Evolutionary conservation across 345 rosid genomes (phyloP), one percentile per base, ranked within the genome.

Genomic region (Cardamine chenopodiifolia): DNA sequence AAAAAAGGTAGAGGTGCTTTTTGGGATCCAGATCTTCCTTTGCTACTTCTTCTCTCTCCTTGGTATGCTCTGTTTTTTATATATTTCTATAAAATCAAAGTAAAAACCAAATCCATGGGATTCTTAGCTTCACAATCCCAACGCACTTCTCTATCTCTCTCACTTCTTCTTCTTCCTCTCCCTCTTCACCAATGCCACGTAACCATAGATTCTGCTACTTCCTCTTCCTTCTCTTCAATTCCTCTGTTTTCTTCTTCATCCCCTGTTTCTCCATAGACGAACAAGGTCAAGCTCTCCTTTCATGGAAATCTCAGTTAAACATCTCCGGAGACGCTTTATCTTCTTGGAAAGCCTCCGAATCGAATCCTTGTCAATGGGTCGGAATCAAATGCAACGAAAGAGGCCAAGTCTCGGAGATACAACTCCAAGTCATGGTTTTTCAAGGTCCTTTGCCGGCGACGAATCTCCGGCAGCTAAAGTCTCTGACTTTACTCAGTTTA

Each of bases 231-330:
- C 55, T 87, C 8, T 81, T 78, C 12, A 66, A 31, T 80, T 78
- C 76, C 71, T 75, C 79, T 75, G 68, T 60, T 68, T 76, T 84
- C 78, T 66, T 85, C 52, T 76, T 85, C 71, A 80, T 31, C 79
- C 50, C 77, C 72, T 82, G 89, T 84, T 72, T 72, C 71, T 86
- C 95, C 71, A 54, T 91, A 48, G 88, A 91, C 73, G 86, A 83
- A 35, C 87, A 93, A 47, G 88, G 89, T 45, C 86, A 82, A 75
- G 88, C 87, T 80, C 93, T 93, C 31, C 71, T 91, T 12, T 58
- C 88, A 81, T 93, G 98, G 98, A 93, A 88, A 82, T 76, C 83
- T 78, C 78, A 79, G 68, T 61, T 91, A 17, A 85, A 84, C 86
- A 81, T 75, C 76, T 82, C 94, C 34, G 62, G 83, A 10, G 86